Percentiles rank a stretch among this genome's conserved stretches.
phyloP scores from a whole-genome alignment of 2,329 filamentous ascomycete species.

The Cryoendolithus antarcticus region DNA sequence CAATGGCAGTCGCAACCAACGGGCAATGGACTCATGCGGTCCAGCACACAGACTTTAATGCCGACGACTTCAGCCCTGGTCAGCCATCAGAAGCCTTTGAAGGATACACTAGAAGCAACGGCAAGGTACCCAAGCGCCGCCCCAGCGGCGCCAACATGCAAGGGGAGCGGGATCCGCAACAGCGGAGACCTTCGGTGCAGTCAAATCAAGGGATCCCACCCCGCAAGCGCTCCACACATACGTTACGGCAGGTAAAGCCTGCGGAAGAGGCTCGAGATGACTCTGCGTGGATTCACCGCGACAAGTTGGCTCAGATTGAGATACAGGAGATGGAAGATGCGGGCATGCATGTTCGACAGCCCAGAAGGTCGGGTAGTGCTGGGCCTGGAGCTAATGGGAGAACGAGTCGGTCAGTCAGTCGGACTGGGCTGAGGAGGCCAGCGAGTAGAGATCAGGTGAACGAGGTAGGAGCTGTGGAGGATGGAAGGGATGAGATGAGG shows the following conservation, averaged over 20 bases:
- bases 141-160: slow-evolving; percentile 5
- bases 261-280: slow-evolving; percentile 31
- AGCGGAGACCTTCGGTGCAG: background rate
- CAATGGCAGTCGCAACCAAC: too few species aligned
- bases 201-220: slow-evolving; percentile 1
- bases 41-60: too few species aligned
- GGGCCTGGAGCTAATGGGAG: slow-evolving; percentile 29
- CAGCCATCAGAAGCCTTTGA: too few species aligned
- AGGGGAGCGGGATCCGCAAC: slow-evolving; percentile 2
- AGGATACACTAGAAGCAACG: too few species aligned
- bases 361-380: slow-evolving; percentile 36
- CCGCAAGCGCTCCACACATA: slow-evolving; percentile 3
- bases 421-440: slow-evolving; percentile 13
- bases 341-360: slow-evolving; percentile 49
- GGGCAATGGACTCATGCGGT: too few species aligned
- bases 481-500: slow-evolving; percentile 9
- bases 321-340: slow-evolving; percentile 68
- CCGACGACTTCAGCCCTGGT: too few species aligned
- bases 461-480: slow-evolving; percentile 10
- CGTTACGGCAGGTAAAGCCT: slow-evolving; percentile 1
- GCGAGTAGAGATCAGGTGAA: slow-evolving; percentile 13
- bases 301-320: slow-evolving; percentile 73
- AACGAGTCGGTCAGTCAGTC: slow-evolving; percentile 19
- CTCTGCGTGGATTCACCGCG: slow-evolving; percentile 74
- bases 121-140: background rate